Evolutionary conservation across 352 stramenopile species (phyloP).

Genomic region (Peronospora belbahrii): DNA sequence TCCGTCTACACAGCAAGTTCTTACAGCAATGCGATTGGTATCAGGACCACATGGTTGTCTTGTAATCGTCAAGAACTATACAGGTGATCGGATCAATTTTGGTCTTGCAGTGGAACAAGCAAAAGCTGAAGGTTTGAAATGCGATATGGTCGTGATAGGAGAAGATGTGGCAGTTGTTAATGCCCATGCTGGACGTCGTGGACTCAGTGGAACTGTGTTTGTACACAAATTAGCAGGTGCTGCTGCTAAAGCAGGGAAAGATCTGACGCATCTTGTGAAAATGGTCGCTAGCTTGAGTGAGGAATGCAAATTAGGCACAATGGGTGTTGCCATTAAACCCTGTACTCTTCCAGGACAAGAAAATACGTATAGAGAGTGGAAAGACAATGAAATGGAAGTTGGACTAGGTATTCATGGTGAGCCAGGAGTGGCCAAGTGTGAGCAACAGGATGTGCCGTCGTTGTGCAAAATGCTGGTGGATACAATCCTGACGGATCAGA

Average conservation of each 20-base stretch:
- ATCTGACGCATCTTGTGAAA: constrained; percentile 64
- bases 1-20: constrained; percentile 89
- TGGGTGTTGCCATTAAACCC: constrained; percentile 92
- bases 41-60: constrained; percentile 83
- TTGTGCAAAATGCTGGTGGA: constrained; percentile 50
- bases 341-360: constrained; percentile 91
- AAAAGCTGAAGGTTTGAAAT: constrained; percentile 86
- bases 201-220: constrained; percentile 93
- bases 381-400: constrained; percentile 85
- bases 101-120: constrained; percentile 94
- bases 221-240: constrained; percentile 96
- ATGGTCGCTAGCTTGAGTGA: constrained; percentile 58
- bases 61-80: constrained; percentile 99
- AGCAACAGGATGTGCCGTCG: constrained; percentile 38
- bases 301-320: constrained; percentile 78
- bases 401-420: constrained; percentile 96
- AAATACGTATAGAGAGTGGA: constrained; percentile 47
- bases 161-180: constrained; percentile 91
- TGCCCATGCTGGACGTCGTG: constrained; percentile 93
- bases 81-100: constrained; percentile 98
- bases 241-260: constrained; percentile 63
- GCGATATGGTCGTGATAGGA: constrained; percentile 93
- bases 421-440: constrained; percentile 59
- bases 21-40: constrained; percentile 91
- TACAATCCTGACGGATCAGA: constrained; percentile 33